These are phyloP conservation scores for Zygosaccharomyces bisporus DNA, from an alignment of 805 yeast species.

Conservation along the genomic window DNA sequence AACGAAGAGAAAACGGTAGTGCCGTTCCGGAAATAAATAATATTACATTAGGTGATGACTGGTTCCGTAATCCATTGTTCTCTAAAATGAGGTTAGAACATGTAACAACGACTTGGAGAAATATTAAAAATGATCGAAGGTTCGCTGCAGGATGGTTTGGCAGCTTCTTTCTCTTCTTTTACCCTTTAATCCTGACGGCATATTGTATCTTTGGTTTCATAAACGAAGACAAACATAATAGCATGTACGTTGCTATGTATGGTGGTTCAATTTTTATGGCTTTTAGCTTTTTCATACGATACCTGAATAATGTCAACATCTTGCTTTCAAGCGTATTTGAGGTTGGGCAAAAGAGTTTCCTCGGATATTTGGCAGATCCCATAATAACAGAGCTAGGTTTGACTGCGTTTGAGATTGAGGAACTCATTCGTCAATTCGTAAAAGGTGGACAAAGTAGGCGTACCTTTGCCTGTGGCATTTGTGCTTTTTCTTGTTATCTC, in stretches of 20 bases:
- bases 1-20: not conserved
- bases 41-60: not conserved
- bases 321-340: slow-evolving; percentile 4
- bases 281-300: not conserved
- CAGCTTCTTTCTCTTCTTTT: not conserved
- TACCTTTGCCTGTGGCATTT: not conserved
- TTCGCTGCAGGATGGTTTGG: not conserved
- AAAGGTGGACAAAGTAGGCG: not conserved
- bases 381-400: not conserved
- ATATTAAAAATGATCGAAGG: no score
- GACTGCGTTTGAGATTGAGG: not conserved
- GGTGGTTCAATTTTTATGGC: not conserved
- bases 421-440: not conserved
- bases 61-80: not conserved
- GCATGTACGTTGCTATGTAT: not conserved
- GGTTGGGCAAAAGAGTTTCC: not conserved
- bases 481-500: not conserved
- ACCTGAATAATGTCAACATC: slow-evolving; percentile 2
- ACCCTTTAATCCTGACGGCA: no score
- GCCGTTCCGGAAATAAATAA: no score
- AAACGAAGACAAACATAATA: not conserved
- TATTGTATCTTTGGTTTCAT: not conserved
- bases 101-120: not conserved
- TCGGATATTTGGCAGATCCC: not conserved
- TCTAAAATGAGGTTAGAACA: not conserved